Evolutionary conservation across 75 land plant genomes (phyloP), one percentile per base, ranked within the genome.

Genomic region (Pinus albicaulis): DNA sequence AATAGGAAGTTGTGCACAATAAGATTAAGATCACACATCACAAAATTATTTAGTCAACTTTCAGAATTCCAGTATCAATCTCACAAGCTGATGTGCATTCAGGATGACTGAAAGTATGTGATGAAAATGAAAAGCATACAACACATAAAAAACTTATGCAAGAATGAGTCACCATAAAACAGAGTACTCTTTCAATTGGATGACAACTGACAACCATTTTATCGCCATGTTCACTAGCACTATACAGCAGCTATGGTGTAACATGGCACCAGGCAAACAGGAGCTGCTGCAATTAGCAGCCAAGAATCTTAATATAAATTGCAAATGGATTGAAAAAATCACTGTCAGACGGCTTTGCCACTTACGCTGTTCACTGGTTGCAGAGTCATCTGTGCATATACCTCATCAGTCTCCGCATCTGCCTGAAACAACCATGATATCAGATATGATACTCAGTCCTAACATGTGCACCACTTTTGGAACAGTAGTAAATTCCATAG

Each of bases 371-470:
- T 91, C 65, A 95, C 93, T 19, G 99, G 98, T 78, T 98, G 99
- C 59, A 98, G 93, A 73, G 92, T 90, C 91, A 98, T 91, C 59
- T 93, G 98, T 20, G 99, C 99, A 87, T 82, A 98, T n/a, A 98
- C 91, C 76, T 98, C 99, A 83, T 98, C 99, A 4, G 99, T 93
- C 64, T 98, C 99, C 57, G 81, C 87, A 76, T 98, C 99, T 36
- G 98, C 96, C 91, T 96, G 79, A 55, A 80, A 86, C 5, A 74
- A 25, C 74, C 74, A 55, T 41, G 52, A 58, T 56, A 66, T 20
- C 63, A 38, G 53, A 66, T 16, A 68, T 57, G 31, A 5, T 24
- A 44, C 76, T 52, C 34, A 24, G 57, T 16, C 25, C 23, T 70
- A 56, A 38, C 3, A n/a, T 52, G 74, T 55, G 24, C 34, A 24